These are phyloP conservation scores for Nicotiana knightiana DNA, from an alignment of 257 asterid genomes.

Conservation along the genomic window DNA sequence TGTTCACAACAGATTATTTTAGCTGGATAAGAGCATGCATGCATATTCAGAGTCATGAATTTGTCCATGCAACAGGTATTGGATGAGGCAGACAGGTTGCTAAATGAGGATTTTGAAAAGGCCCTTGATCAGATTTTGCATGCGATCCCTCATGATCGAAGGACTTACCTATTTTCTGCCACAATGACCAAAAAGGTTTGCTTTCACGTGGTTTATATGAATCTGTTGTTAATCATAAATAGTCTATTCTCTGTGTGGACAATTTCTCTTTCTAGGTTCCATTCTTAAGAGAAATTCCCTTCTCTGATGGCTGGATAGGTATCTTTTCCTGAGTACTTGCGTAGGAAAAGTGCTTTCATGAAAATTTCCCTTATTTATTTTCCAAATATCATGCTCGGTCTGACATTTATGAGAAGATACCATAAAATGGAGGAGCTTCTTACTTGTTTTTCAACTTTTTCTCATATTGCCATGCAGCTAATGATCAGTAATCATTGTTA, in stretches of 20 bases:
- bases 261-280: not conserved
- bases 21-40: not conserved
- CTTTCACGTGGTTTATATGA: not conserved
- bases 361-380: too few relatives aligned
- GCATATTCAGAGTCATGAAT: not conserved
- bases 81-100: conserved; percentile 91
- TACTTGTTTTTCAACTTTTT: not conserved
- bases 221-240: not conserved
- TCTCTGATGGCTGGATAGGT: not conserved
- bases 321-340: not conserved
- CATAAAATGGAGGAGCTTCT: not conserved
- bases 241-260: not conserved
- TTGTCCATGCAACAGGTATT: conserved; percentile 53
- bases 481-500: not conserved
- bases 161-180: conserved; percentile 89
- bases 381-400: too few relatives aligned
- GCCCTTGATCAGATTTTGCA: conserved; percentile 58
- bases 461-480: not conserved
- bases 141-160: conserved; percentile 75
- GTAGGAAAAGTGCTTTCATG: not conserved
- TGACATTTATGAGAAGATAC: too few relatives aligned
- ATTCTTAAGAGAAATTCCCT: not conserved
- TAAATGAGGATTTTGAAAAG: conserved; percentile 87
- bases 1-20: not conserved
- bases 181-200: conserved; percentile 89